Base-by-base conservation (phyloP, 2,329 filamentous ascomycete genomes). In the Lizonia empirigonia region DNA sequence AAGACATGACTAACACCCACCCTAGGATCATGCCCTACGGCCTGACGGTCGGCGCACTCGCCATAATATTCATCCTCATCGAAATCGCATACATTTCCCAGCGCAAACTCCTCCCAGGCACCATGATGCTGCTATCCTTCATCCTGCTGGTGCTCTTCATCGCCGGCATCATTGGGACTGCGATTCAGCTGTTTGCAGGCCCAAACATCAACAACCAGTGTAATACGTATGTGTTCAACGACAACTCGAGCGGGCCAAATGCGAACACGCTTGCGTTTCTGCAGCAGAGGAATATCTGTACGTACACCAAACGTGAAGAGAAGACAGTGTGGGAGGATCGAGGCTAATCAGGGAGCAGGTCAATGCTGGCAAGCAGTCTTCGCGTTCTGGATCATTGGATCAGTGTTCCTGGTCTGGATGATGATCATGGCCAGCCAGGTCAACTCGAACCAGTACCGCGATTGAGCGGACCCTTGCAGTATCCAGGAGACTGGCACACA, bases 321-420 rank as follows among this genome's bases (percentile, higher is more conserved):
- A 15, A 23, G 20, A 30, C 13, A 24, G 22, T 9, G 22, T 24
- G 26, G 35, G 26, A 9, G 19, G 8, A 26, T 44, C 16, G 24
- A 32, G 26, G 47, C 64, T 60, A 62, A 71, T 60, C 7, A 13
- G 10, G 19, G 15, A 5, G 40, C 55, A 82, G 80, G 80, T 67
- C 80, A 83, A 64, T 83, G 80, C 65, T 87, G 85, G 85, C 78
- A 82, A 62, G 82, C 84, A 0, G 80, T 77, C 3, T 87, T 87
- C 61, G 81, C 83, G 8, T 85, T 86, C 61, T 85, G 84, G 74
- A 80, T 87, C 46, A 76, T 87, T 13, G 83, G 83, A 30, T 77
- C 78, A 1, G 78, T 86, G n/a, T 85, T 87, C 61, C 79, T 85
- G 64, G 67, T 86, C 18, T 87, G 84, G 82, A 85, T 87, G 82